Evolutionary conservation across 2,329 filamentous ascomycete genomes (phyloP).

Genomic region (Colletotrichum sp.): DNA sequence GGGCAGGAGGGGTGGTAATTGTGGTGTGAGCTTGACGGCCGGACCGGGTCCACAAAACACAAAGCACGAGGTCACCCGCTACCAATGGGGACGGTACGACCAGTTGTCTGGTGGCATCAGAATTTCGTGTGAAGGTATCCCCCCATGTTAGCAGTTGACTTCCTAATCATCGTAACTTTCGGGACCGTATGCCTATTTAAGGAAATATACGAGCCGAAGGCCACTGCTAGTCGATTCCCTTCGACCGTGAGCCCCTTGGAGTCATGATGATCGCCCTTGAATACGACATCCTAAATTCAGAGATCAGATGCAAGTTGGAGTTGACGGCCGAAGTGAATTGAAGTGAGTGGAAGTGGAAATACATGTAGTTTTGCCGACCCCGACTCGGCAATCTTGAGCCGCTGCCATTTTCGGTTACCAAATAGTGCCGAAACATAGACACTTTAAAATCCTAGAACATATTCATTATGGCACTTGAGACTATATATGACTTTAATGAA

Average conservation of each 20-base stretch:
- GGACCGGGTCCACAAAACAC: not conserved
- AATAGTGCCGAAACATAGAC: not conserved
- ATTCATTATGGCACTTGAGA: not conserved
- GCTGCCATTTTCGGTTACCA: not conserved
- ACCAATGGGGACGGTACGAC: not conserved
- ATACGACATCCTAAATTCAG: not conserved
- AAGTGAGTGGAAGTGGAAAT: not conserved
- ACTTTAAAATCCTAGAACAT: not conserved
- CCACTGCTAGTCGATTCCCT: not conserved
- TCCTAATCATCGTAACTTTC: not conserved
- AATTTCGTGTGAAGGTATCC: not conserved
- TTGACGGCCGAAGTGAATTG: not conserved
- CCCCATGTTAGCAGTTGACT: not conserved
- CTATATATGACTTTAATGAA: too few relatives aligned
- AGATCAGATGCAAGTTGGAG: not conserved
- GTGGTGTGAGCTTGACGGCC: not conserved
- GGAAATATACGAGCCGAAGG: not conserved
- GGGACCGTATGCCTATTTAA: not conserved
- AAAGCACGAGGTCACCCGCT: not conserved
- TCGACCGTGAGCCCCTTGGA: not conserved
- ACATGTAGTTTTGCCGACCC: not conserved
- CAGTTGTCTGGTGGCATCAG: not conserved
- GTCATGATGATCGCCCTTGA: not conserved
- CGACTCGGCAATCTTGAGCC: not conserved
- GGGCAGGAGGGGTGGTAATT: not conserved